Base-by-base conservation (phyloP, 768 basidiomycete genomes). In the Lyophyllum semitale region DNA sequence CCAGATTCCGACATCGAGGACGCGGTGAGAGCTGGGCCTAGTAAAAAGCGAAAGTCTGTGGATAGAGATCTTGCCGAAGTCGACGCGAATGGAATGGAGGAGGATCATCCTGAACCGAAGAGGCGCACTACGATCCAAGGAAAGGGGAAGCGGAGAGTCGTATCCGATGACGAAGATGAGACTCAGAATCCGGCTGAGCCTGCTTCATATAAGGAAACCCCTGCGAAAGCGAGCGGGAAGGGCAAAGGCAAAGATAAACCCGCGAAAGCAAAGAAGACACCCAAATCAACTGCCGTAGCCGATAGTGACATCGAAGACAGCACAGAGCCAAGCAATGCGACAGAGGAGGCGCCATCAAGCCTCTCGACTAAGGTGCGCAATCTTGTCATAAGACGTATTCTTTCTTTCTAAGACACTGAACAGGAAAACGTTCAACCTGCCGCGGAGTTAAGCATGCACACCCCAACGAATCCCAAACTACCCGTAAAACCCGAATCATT, bases 141-240 rank as follows among this genome's bases (percentile, higher is more conserved):
- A 50, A 72, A 67, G 44, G 57, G 60, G 20, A 70, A 61, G 51
- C 62, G 62, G 20, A 59, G 70, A 35, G 48, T 72, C 25, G 53
- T 68, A 23, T 71, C 73, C 27, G 75, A 75, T 18, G 68, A 73
- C 20, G 72, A 74, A 15, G 68, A 67, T 15, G 48, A 54, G 38
- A 42, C 22, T 15, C 43, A 44, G 43, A 18, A 8, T 20, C 15
- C 33, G n/a, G 33, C 20, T 11, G 30, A 43, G 18, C 35, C 33
- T 25, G 32, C 22, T 4, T 18, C 17, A 12, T 17, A 8, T 30
- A 54, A 48, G 30, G 40, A 13, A 22, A 23, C 40, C 4, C 33
- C 50, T 42, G 29, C 51, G 17, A 53, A 47, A 11, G 45, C 46
- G 37, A 58, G 30, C 26, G 60, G 55, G 23, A 66, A 71, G 32